A percentile compares a stretch with the other conserved stretches of the same genome.
Evolutionary conservation across 129 eudicot species (phyloP).

Genomic region (Heracleum sosnowskyi): DNA sequence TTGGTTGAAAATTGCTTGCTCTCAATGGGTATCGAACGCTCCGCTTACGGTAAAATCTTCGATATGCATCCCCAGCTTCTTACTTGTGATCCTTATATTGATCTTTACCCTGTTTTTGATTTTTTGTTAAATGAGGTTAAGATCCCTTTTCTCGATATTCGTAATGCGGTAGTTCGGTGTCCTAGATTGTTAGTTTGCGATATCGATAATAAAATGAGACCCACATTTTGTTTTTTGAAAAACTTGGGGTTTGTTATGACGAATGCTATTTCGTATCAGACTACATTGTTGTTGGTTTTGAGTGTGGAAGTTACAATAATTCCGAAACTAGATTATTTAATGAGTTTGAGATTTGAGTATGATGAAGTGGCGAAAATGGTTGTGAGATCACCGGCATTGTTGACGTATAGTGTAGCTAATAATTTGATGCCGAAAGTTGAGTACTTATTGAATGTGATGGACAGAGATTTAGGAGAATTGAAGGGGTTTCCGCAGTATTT

Average conservation of each 20-base stretch:
- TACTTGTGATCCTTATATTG: slow-evolving; percentile 54
- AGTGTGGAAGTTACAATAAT: slow-evolving; percentile 41
- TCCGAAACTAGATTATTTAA: slow-evolving; percentile 60
- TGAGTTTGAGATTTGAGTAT: slow-evolving; percentile 46
- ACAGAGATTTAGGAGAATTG: slow-evolving; percentile 61
- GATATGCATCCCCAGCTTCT: slow-evolving; percentile 77
- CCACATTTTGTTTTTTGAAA: slow-evolving; percentile 46
- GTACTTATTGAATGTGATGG: slow-evolving; percentile 72
- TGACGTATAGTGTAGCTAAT: slow-evolving; percentile 66
- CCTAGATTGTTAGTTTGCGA: slow-evolving; percentile 63
- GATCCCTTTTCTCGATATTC: slow-evolving; percentile 44
- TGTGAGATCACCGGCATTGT: slow-evolving; percentile 67
- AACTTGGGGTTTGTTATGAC: slow-evolving; percentile 51
- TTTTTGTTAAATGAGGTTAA: slow-evolving; percentile 56
- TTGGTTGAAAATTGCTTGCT: slow-evolving; percentile 52
- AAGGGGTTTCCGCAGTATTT: slow-evolving; percentile 86
- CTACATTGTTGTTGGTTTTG: slow-evolving; percentile 63
- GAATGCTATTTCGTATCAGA: slow-evolving; percentile 44
- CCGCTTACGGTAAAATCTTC: slow-evolving; percentile 64
- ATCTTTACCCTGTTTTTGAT: slow-evolving; percentile 65
- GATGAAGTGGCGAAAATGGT: slow-evolving; percentile 55
- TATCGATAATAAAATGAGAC: slow-evolving; percentile 55
- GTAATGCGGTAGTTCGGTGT: slow-evolving; percentile 47
- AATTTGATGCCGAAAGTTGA: slow-evolving; percentile 67
- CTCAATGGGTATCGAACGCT: slow-evolving; percentile 59